These are phyloP conservation scores for Sporothrix luriei DNA, from an alignment of 2,329 filamentous ascomycete species.

Conservation along the genomic window DNA sequence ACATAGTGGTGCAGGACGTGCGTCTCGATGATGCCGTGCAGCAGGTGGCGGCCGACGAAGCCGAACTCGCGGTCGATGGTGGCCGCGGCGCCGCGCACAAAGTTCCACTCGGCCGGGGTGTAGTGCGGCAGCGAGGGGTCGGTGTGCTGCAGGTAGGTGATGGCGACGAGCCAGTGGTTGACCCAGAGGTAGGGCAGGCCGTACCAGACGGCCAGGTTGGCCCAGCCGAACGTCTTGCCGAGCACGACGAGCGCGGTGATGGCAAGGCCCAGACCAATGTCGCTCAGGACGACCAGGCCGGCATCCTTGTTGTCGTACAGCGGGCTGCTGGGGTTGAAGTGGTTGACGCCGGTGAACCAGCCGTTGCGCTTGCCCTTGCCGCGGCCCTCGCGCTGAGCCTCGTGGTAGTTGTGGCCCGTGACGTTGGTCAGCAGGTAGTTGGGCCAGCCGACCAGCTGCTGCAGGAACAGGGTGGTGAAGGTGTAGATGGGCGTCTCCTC, in stretches of 20 bases:
- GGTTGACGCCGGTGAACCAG: slow-evolving; percentile 78
- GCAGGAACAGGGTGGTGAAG: slow-evolving; percentile 69
- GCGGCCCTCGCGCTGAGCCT: slow-evolving; percentile 87
- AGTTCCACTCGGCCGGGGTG: slow-evolving; percentile 81
- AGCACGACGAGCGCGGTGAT: slow-evolving; percentile 66
- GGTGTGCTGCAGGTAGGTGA: slow-evolving; percentile 96
- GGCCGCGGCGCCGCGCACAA: slow-evolving; percentile 85
- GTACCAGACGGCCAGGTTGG: slow-evolving; percentile 93
- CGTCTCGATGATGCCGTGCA: slow-evolving; percentile 95
- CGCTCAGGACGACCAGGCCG: slow-evolving; percentile 81
- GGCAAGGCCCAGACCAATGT: slow-evolving; percentile 73
- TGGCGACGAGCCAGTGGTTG: slow-evolving; percentile 98
- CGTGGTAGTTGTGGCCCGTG: slow-evolving; percentile 94
- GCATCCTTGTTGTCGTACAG: slow-evolving; percentile 91
- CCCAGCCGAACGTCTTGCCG: slow-evolving; percentile 76
- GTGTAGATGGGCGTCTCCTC: slow-evolving; percentile 94
- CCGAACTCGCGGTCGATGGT: slow-evolving; percentile 97
- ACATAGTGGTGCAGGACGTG: slow-evolving; percentile 98
- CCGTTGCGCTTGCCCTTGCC: slow-evolving; percentile 92
- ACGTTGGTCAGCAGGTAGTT: slow-evolving; percentile 90
- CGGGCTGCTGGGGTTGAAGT: slow-evolving; percentile 86
- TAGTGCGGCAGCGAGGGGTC: slow-evolving; percentile 93
- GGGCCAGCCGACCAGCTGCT: slow-evolving; percentile 93
- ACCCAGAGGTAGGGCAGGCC: slow-evolving; percentile 94
- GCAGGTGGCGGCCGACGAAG: slow-evolving; percentile 83